Base-by-base conservation (phyloP, 2,329 filamentous ascomycete genomes). In the Xylariomycetidae sp. region DNA sequence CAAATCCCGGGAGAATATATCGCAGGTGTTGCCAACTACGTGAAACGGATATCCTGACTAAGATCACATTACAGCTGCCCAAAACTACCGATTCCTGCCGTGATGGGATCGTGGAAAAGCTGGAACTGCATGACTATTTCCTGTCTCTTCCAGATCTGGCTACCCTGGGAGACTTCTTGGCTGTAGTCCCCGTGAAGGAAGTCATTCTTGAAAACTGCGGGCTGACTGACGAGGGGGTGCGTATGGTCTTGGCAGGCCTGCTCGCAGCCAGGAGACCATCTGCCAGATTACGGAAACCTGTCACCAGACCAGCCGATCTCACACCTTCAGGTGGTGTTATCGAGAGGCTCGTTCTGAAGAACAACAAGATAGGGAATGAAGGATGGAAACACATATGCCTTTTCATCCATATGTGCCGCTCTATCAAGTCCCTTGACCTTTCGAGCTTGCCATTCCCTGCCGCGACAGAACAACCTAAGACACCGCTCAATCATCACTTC, bases 321-420 rank as follows among this genome's bases (percentile, higher is more conserved):
- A 60, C 64, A 10, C 63, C 70, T 3, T 70, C 76, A 32, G 76
- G 77, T 30, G 88, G 88, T 12, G 79, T 94, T 2, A 77, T 97
- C 4, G 88, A 96, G 63, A 85, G 88, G 41, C 64, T 98, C 6
- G 84, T 87, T 2, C 63, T 98, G 26, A 95, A 94, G 62, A 88
- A 94, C 61, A 97, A 97, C 55, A 90, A 88, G 51, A 82, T 97
- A 39, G 85, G 87, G 0, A 69, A 72, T 1, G 84, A 94, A 43
- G 92, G 90, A 12, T 98, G 92, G 92, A 88, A 83, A 50, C 80
- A 97, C 54, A 80, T 97, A 37, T 84, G 83, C 25, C 67, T 95
- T 6, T 98, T 97, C 56, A 71, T 95, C 33, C 87, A 95, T 61
- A 82, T 96, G 67, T 95, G 87, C 49, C 82, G 80, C 41, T 88